Evolutionary conservation across 176 grass and related monocot species (phyloP).

Genomic region (Zoysia japonica): DNA sequence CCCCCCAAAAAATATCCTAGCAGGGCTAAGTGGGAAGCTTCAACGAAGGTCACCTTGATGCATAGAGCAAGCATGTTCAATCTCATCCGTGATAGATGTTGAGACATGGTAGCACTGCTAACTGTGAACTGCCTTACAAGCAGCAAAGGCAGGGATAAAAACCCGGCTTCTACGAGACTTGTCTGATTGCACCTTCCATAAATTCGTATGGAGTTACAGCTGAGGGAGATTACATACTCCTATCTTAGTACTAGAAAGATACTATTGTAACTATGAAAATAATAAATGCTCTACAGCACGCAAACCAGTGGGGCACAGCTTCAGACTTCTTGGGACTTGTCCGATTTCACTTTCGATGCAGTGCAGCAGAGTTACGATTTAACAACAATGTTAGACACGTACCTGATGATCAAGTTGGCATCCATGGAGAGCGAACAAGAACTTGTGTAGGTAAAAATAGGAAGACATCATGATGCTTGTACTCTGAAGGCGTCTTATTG

Average conservation of each 20-base stretch:
- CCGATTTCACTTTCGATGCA: constrained; percentile 42
- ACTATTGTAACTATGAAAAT: background rate
- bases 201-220: constrained; percentile 4
- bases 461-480: constrained; percentile 17
- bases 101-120: constrained; percentile 33
- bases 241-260: constrained; percentile 19
- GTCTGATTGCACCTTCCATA: background rate
- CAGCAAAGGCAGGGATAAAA: background rate
- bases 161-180: background rate
- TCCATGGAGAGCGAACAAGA: background rate
- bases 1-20: constrained; percentile 38
- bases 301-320: constrained; percentile 5
- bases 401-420: constrained; percentile 32
- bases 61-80: constrained; percentile 32
- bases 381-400: background rate
- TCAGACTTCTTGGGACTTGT: constrained; percentile 39
- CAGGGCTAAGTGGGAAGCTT: constrained; percentile 43
- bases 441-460: background rate
- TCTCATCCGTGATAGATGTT: constrained; percentile 38
- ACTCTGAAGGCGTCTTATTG: constrained; percentile 5
- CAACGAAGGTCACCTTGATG: constrained; percentile 56
- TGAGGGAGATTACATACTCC: background rate
- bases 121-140: constrained; percentile 21
- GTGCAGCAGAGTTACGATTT: background rate
- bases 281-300: constrained; percentile 21